Percentiles rank a stretch among this genome's conserved stretches.
phyloP scores from a whole-genome alignment of 441 rosid genomes.

The Erodium moschatum region DNA sequence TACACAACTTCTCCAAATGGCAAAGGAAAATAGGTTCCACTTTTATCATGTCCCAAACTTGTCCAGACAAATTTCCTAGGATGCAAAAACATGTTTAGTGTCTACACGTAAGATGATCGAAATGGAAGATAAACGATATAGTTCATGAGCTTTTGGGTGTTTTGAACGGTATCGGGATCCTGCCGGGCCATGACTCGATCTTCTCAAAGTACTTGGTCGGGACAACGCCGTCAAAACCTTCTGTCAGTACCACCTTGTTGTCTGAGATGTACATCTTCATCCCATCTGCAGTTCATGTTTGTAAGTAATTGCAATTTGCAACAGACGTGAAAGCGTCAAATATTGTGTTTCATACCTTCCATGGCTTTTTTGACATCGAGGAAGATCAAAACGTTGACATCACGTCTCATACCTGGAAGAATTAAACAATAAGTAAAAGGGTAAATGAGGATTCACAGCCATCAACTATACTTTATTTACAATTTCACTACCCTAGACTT shows the following conservation, averaged over 20 bases:
- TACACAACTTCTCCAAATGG: too few species aligned
- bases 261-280: conserved; percentile 77
- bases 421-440: neutral
- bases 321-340: neutral
- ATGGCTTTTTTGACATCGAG: conserved; percentile 66
- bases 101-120: too few species aligned
- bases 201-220: conserved; percentile 56
- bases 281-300: conserved; percentile 39
- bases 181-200: conserved; percentile 74
- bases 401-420: conserved; percentile 61
- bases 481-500: too few species aligned
- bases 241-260: conserved; percentile 69
- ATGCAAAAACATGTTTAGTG: too few species aligned
- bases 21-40: too few species aligned
- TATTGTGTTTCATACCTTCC: conserved; percentile 42
- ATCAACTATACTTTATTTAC: too few species aligned
- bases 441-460: too few species aligned
- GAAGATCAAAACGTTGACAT: conserved; percentile 60
- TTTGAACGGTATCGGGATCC: conserved; percentile 33
- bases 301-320: too few species aligned
- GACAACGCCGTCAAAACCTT: conserved; percentile 74
- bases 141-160: too few species aligned
- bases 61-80: too few species aligned
- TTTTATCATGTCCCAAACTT: too few species aligned
- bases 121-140: too few species aligned